Evolutionary conservation across 352 stramenopile genomes (phyloP).

Genomic region (Stephanocyclus meneghinianus): DNA sequence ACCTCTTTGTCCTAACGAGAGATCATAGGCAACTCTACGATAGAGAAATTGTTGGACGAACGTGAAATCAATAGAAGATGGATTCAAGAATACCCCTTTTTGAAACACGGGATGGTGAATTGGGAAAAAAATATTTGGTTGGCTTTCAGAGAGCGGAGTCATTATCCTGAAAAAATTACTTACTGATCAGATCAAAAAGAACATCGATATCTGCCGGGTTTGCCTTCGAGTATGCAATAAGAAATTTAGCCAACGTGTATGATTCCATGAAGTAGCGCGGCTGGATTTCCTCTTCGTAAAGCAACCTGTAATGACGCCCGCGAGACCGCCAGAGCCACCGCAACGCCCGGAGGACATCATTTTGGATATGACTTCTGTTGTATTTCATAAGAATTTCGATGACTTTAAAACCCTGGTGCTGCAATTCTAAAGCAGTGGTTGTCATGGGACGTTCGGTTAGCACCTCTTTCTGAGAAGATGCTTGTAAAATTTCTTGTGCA

Average conservation of each 20-base stretch:
- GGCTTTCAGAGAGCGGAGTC: not conserved
- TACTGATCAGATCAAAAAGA: slow-evolving; percentile 91
- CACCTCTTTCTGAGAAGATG: slow-evolving; percentile 22
- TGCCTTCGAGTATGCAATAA: slow-evolving; percentile 91
- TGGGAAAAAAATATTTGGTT: not conserved
- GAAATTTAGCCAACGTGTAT: slow-evolving; percentile 91
- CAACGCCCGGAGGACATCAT: slow-evolving; percentile 90
- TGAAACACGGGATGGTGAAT: not conserved
- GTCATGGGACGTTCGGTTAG: slow-evolving; percentile 61
- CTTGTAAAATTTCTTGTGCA: slow-evolving; percentile 53
- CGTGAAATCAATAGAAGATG: slow-evolving; percentile 89
- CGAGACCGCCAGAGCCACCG: slow-evolving; percentile 90
- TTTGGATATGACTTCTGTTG: slow-evolving; percentile 88
- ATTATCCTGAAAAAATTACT: slow-evolving; percentile 2
- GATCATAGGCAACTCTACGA: slow-evolving; percentile 54
- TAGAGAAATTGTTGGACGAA: slow-evolving; percentile 90
- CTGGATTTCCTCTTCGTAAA: slow-evolving; percentile 79
- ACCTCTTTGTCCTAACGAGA: slow-evolving; percentile 56
- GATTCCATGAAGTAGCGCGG: slow-evolving; percentile 92
- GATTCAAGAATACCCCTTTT: slow-evolving; percentile 89
- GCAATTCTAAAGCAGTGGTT: slow-evolving; percentile 89
- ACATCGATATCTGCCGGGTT: slow-evolving; percentile 93
- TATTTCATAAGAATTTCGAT: slow-evolving; percentile 89
- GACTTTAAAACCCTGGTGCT: slow-evolving; percentile 91
- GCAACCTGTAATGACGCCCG: slow-evolving; percentile 83